Base-by-base conservation (phyloP, 345 rosid genomes). In the Firmiana major region DNA sequence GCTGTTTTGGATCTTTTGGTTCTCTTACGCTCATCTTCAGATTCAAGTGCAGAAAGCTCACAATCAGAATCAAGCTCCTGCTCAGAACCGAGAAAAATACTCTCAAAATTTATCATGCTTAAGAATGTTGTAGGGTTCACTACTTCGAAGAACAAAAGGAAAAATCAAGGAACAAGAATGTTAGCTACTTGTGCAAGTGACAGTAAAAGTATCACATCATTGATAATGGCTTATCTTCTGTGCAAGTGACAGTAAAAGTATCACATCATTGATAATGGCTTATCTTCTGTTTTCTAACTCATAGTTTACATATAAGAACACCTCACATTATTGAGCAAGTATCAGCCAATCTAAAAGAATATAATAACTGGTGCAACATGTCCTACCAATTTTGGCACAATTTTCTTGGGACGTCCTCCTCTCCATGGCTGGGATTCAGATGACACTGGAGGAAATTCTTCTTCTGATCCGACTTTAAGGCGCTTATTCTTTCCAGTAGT, bases 61-160 rank as follows among this genome's bases (percentile, higher is more conserved):
- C 83, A 88, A 78, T 81, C 90, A 59, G 86, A 85, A 66, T 85
- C 84, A 77, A 74, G 65, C 34, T 75, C 82, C 89, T 92, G 83
- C 64, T 63, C 0, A 9, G 15, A 53, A 70, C 76, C 34, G 17
- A 26, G 19, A 63, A 74, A 55, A 71, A 13, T 6, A 48, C 17
- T 28, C 57, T 68, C 66, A 53, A 58, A 75, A 42, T 55, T 24
- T 70, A 67, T 53, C 48, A 54, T 21, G 24, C 34, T 49, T 26
- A 74, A 79, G 65, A 49, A 55, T 22, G 74, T 46, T 55, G 9
- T 34, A 51, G 7, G 55, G 43, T 19, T 28, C 51, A 67, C 71
- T 64, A 45, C 24, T 51, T 38, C 59, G 12, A 26, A 63, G 24
- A 21, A n/a, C 68, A 48, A 19, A 28, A 21, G 63, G 34, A 11